Evolutionary conservation across 768 basidiomycete genomes (phyloP).

Genomic region (Leccinum imitatum): DNA sequence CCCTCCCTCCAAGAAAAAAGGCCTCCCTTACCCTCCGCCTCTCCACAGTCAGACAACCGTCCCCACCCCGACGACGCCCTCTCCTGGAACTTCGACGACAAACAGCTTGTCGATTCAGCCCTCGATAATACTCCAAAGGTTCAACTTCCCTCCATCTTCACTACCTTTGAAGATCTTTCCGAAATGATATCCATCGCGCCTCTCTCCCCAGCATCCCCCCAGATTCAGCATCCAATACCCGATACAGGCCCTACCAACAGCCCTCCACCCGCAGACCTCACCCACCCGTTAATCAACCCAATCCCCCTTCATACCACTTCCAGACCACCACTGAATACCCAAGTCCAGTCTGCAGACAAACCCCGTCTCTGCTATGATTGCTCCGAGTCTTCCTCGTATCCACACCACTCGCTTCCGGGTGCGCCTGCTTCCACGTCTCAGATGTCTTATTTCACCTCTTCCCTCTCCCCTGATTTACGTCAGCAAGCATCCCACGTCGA

Average conservation of each 20-base stretch:
- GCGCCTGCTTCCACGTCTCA: constrained; percentile 52
- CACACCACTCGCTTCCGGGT: constrained; percentile 49
- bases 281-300: constrained; percentile 39
- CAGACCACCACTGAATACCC: constrained; percentile 22
- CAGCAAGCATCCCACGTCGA: constrained; percentile 43
- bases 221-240: constrained; percentile 40
- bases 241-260: constrained; percentile 59
- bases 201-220: constrained; percentile 62
- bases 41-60: constrained; percentile 49
- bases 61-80: constrained; percentile 33
- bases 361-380: constrained; percentile 42
- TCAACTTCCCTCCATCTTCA: constrained; percentile 73
- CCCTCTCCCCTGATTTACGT: constrained; percentile 47
- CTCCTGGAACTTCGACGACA: constrained; percentile 35
- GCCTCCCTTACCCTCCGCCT: constrained; percentile 49
- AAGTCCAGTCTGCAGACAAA: constrained; percentile 41
- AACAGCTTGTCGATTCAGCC: constrained; percentile 39
- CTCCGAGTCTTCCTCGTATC: constrained; percentile 45
- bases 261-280: constrained; percentile 47
- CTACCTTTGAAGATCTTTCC: constrained; percentile 61
- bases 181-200: constrained; percentile 56
- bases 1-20: constrained; percentile 60
- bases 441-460: constrained; percentile 49
- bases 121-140: constrained; percentile 48
- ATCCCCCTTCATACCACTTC: constrained; percentile 6